Evolutionary conservation across 2,329 filamentous ascomycete genomes (phyloP), one percentile per base, ranked within the genome.

Genomic region (Camillea tinctor): DNA sequence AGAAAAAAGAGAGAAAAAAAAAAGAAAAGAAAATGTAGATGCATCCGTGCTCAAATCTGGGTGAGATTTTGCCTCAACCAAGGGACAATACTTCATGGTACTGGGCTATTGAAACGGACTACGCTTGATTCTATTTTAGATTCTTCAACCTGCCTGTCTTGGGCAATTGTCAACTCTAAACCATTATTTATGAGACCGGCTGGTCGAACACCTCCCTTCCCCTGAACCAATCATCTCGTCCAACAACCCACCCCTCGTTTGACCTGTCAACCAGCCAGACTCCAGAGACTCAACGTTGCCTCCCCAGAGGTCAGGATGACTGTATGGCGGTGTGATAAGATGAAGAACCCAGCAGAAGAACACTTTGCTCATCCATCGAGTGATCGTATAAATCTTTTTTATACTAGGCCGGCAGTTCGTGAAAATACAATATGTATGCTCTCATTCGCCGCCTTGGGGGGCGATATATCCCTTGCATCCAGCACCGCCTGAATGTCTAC

Each of bases 291-390:
- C 17, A 44, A 44, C 15, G 36, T 44, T 17, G 36, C 36, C 15
- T 44, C 17, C 36, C 36, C 36, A 44, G 36, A 44, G 36, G 36
- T 44, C 36, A 44, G 36, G 6, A 44, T 44, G 23, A 48, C 58
- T 58, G 60, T 62, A 60, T 66, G 60, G 64, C 64, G 64, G 62
- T 66, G 64, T 66, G 62, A 66, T 60, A 44, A 15, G 57, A 61
- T 56, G 54, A 55, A 55, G 60, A 66, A 58, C 24, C 30, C 60
- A 60, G 50, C 56, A 57, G 51, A 40, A n/a, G 20, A 52, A 60
- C 52, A 52, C 26, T 55, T n/a, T 26, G 55, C 11, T 26, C 17
- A 44, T 44, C 13, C 17, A 44, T 44, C 17, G n/a, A 44, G 36
- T 17, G 17, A 44, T 44, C 13, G 2, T 11, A n/a, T 44, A 30